Evolutionary conservation across 2,329 filamentous ascomycete species (phyloP), one percentile per base, ranked within the genome.

Genomic region (Fusarium dimerum): DNA sequence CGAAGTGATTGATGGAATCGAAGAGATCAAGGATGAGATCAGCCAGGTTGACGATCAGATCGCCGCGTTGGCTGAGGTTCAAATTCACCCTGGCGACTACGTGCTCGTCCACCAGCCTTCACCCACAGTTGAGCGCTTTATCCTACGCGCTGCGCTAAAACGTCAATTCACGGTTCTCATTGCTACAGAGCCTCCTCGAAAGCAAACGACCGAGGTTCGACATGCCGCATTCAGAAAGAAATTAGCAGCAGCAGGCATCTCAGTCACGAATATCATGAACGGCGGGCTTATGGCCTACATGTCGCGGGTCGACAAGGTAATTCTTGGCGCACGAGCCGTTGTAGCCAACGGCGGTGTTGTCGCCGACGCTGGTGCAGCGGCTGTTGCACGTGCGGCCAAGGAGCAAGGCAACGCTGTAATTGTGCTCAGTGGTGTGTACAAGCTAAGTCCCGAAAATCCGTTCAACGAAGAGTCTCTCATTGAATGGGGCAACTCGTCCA

Each of bases 1-100:
- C 13, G 94, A 97, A 72, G 88, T 97, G 26, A 87, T 97, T 60
- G 90, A 94, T 64, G 94, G 92, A 40, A 97, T 99, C 65, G 87
- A 91, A 65, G 94, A 99, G 71, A 92, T 99, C 54, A 89, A 96
- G 71, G 94, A 99, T 67, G 94, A 99, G 74, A 86, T 99, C 51
- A 88, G 89, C 60, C 89, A 93, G 68, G 92, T 92, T 8, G 94
- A 97, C 68, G 91, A 96, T 66, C 92, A 96, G 72, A 95, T 99
- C 63, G 90, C 93, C 2, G 85, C 86, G 18, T 89, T 92, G 59
- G 90, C 92, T 3, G 88, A 96, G 57, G 90, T 95, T 44, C 90
- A 97, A 71, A 96, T 99, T 59, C 90, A 96, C 68, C 89, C 90
- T 1, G 92, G 93, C 67, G 93, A 99, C 71, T 88, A 92, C 63